phyloP scores from a whole-genome alignment of 2,329 filamentous ascomycete species.

The Beauveria varroae region DNA sequence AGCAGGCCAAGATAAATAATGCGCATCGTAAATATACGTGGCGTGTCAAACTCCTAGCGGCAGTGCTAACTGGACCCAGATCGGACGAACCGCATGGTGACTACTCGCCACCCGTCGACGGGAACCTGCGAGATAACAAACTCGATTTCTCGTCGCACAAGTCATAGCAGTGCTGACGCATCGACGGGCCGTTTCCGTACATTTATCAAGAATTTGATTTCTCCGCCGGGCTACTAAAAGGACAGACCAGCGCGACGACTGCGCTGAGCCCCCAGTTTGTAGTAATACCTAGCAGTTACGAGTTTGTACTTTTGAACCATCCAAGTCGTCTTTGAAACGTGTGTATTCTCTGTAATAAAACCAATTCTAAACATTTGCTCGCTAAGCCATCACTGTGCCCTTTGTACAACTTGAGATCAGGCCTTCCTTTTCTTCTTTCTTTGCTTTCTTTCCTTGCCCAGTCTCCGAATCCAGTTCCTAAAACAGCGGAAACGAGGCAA shows the following conservation, averaged over 20 bases:
- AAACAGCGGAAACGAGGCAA: slow-evolving; percentile 6
- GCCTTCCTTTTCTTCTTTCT: neutral
- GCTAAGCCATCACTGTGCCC: neutral
- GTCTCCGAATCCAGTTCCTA: neutral
- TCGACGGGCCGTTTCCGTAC: slow-evolving; percentile 10
- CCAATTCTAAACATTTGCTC: neutral
- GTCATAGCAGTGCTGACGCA: slow-evolving; percentile 10
- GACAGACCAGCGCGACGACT: neutral
- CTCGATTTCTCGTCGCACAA: slow-evolving; percentile 12
- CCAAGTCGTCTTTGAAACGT: too few relatives aligned
- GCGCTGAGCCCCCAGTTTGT: neutral
- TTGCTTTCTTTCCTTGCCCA: neutral
- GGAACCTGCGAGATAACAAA: slow-evolving; percentile 12
- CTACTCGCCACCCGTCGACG: slow-evolving; percentile 12
- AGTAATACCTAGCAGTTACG: too few relatives aligned
- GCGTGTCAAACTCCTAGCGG: neutral
- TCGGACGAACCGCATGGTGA: slow-evolving; percentile 10
- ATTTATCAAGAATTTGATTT: slow-evolving; percentile 12
- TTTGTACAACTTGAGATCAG: neutral
- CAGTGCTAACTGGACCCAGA: neutral
- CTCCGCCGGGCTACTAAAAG: slow-evolving; percentile 10
- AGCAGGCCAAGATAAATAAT: slow-evolving; percentile 11
- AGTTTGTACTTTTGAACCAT: too few relatives aligned
- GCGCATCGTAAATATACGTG: slow-evolving; percentile 6
- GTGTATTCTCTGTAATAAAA: too few relatives aligned